Conservation (phyloP, 2,329 filamentous ascomycete species). For the Phyllosticta paracitricarpa region DNA sequence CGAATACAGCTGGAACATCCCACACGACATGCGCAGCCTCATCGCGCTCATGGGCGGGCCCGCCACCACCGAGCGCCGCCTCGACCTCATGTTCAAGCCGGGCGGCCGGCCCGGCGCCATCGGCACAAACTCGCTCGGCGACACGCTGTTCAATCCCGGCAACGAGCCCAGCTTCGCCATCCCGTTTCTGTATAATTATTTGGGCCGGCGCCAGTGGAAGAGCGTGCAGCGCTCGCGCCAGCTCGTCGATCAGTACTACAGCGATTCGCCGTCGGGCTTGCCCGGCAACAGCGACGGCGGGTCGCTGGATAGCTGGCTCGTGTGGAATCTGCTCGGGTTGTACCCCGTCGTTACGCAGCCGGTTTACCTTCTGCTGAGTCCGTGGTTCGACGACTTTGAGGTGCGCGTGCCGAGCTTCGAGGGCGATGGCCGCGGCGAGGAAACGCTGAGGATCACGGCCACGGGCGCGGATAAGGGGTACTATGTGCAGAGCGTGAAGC, state of each 20-base stretch:
- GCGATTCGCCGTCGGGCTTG: conserved; percentile 23
- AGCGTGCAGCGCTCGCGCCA: conserved; percentile 25
- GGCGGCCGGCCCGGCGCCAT: conserved; percentile 25
- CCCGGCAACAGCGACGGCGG: conserved; percentile 36
- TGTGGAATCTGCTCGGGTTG: conserved; percentile 38
- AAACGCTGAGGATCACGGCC: conserved; percentile 38
- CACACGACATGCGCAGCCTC: conserved; percentile 32
- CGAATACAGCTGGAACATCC: conserved; percentile 36
- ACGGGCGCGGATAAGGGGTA: conserved; percentile 33
- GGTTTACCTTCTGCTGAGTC: conserved; percentile 29
- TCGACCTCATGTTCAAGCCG: conserved; percentile 33
- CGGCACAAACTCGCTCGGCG: conserved; percentile 24
- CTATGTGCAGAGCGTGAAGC: conserved; percentile 44
- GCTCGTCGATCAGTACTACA: conserved; percentile 25
- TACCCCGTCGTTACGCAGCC: conserved; percentile 34
- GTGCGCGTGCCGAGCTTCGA: conserved; percentile 17
- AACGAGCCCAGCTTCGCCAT: conserved; percentile 21
- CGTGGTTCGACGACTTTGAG: conserved; percentile 26
- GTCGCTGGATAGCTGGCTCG: conserved; percentile 38
- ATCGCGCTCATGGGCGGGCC: conserved; percentile 35
- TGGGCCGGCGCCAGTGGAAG: conserved; percentile 26
- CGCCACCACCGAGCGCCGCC: conserved; percentile 27
- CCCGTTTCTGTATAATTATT: conserved; percentile 19
- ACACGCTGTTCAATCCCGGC: conserved; percentile 20
- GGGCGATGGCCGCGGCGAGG: conserved; percentile 13